Conservation (phyloP, 1,284 basidiomycete species). For the Microbotryum scabiosae region DNA sequence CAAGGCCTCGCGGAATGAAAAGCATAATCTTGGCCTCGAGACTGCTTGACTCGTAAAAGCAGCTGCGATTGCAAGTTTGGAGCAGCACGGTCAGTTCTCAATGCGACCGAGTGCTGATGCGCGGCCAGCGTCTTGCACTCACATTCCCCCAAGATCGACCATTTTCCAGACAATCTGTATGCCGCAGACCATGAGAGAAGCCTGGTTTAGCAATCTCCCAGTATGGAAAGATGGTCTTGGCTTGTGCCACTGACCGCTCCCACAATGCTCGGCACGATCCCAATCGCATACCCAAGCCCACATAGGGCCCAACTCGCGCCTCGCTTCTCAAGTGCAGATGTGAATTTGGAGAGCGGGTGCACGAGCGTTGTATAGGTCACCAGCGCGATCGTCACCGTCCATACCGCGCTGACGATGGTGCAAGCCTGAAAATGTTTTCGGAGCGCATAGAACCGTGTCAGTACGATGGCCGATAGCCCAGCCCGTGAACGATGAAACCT, state of each 20-base stretch:
- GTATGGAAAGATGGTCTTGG: not conserved
- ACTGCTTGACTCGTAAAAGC: conserved; percentile 8
- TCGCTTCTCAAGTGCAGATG: conserved; percentile 6
- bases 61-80: too few species aligned
- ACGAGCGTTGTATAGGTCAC: conserved; percentile 18
- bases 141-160: conserved; percentile 13
- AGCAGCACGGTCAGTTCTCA: too few species aligned
- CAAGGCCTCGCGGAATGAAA: conserved; percentile 16
- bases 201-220: too few species aligned
- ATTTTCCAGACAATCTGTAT: conserved; percentile 1
- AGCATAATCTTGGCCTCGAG: conserved; percentile 11
- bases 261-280: conserved; percentile 7
- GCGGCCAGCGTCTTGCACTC: too few species aligned
- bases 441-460: not conserved
- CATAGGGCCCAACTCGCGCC: conserved; percentile 4
- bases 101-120: too few species aligned
- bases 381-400: conserved; percentile 18
- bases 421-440: conserved; percentile 11
- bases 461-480: not conserved
- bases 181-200: not conserved
- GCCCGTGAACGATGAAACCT: not conserved
- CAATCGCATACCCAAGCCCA: conserved; percentile 1
- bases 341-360: conserved; percentile 10
- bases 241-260: not conserved
- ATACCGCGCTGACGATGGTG: conserved; percentile 13